Percentiles rank a stretch among this genome's conserved stretches.
Conservation (phyloP, 768 basidiomycete species). For the Fomitopsis serialis region DNA sequence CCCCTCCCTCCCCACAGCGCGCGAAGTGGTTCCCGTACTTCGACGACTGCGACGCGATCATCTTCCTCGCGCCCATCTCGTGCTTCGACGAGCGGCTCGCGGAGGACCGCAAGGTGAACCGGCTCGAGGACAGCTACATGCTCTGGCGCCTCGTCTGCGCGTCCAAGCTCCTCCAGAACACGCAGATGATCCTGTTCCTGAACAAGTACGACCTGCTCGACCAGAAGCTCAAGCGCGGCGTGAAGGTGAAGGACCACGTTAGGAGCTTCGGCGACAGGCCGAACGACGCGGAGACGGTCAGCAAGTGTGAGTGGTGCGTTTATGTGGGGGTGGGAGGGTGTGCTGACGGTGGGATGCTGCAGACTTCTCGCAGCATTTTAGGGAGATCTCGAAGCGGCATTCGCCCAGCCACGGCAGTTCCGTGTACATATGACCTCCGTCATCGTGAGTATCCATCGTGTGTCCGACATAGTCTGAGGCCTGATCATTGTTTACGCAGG, state of each 20-base stretch:
- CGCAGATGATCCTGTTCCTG: slow-evolving; percentile 34
- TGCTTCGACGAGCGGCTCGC: slow-evolving; percentile 79
- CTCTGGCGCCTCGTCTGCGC: slow-evolving; percentile 25
- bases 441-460: slow-evolving; percentile 45
- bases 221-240: slow-evolving; percentile 64
- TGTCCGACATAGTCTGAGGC: not conserved
- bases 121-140: slow-evolving; percentile 39
- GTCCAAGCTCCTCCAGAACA: slow-evolving; percentile 24
- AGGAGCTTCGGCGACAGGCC: slow-evolving; percentile 69
- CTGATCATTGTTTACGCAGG: slow-evolving; percentile 35
- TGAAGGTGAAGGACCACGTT: slow-evolving; percentile 61
- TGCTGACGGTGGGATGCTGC: slow-evolving; percentile 9
- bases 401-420: slow-evolving; percentile 66
- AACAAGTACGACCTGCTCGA: slow-evolving; percentile 65
- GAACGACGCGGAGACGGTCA: slow-evolving; percentile 65
- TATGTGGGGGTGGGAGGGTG: no score
- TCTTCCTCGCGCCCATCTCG: slow-evolving; percentile 77
- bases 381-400: slow-evolving; percentile 57
- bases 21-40: slow-evolving; percentile 81
- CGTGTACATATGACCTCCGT: slow-evolving; percentile 74
- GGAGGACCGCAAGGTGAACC: slow-evolving; percentile 66
- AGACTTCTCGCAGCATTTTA: slow-evolving; percentile 83
- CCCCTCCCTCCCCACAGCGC: slow-evolving; percentile 6
- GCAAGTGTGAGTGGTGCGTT: slow-evolving; percentile 49
- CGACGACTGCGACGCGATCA: slow-evolving; percentile 80